Percentiles rank a stretch among this genome's conserved stretches.
Conservation (phyloP, 495 filamentous ascomycete species). For the Tetracladium marchalianum region DNA sequence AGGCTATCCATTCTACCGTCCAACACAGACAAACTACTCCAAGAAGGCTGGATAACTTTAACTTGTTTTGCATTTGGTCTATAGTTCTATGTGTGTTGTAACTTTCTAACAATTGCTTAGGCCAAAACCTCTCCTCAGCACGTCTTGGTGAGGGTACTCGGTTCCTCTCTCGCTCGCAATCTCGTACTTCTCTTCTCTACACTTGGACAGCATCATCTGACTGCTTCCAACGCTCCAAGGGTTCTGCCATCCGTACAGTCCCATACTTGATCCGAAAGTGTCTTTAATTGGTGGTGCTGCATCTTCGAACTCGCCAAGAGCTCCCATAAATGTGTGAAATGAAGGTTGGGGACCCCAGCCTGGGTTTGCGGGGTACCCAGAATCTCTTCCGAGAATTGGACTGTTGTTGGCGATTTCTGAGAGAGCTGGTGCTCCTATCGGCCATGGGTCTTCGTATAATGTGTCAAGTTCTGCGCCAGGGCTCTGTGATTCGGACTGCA, state of each 20-base stretch:
- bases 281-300: constrained; percentile 25
- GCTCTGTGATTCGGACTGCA: constrained; percentile 1
- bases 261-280: constrained; percentile 29
- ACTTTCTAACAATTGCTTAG: no score
- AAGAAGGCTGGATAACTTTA: no score
- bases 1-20: no score
- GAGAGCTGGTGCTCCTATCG: not conserved
- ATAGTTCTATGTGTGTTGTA: no score
- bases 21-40: no score
- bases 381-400: constrained; percentile 4
- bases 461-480: constrained; percentile 9
- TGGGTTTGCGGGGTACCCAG: constrained; percentile 7
- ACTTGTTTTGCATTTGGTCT: no score
- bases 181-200: constrained; percentile 17
- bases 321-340: constrained; percentile 19
- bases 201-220: constrained; percentile 9
- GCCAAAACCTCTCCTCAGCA: no score
- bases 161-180: constrained; percentile 4
- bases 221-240: constrained; percentile 5
- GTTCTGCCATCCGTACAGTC: constrained; percentile 15
- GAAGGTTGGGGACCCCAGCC: constrained; percentile 13
- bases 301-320: constrained; percentile 19
- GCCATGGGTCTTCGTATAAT: constrained; percentile 17
- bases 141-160: not conserved
- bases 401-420: constrained; percentile 4